Conservation (phyloP, 176 grass and related monocot genomes). For the Ananas comosus region DNA sequence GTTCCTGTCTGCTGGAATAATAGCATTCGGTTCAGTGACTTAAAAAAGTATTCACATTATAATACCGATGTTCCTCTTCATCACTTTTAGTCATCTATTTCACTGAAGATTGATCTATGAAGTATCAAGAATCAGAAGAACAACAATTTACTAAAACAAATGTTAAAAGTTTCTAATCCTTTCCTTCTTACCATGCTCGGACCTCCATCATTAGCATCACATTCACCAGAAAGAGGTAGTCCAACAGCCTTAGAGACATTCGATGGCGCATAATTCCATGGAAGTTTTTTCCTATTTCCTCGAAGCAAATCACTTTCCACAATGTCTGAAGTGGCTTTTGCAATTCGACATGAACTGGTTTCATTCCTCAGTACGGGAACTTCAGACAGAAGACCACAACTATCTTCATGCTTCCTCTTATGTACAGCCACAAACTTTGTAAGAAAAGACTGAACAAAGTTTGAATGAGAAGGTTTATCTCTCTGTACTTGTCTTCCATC, state of each 20-base stretch:
- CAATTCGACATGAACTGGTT: slow-evolving; percentile 31
- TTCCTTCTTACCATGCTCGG: slow-evolving; percentile 38
- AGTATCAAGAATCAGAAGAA: slow-evolving; percentile 4
- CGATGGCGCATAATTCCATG: slow-evolving; percentile 23
- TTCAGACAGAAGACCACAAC: slow-evolving; percentile 62
- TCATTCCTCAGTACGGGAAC: slow-evolving; percentile 60
- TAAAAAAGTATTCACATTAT: not conserved
- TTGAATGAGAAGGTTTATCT: slow-evolving; percentile 32
- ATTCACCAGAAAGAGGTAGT: slow-evolving; percentile 23
- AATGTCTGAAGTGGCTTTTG: slow-evolving; percentile 26
- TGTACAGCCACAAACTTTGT: slow-evolving; percentile 58
- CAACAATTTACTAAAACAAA: slow-evolving; percentile 18
- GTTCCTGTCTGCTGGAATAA: slow-evolving; percentile 33
- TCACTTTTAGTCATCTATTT: no score
- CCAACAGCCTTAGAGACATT: slow-evolving; percentile 16
- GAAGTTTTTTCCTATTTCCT: slow-evolving; percentile 30
- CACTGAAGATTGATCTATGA: no score
- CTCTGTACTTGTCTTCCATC: slow-evolving; percentile 21
- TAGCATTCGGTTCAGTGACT: slow-evolving; percentile 21
- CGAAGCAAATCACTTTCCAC: slow-evolving; percentile 26
- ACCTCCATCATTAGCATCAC: slow-evolving; percentile 21
- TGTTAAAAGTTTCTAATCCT: slow-evolving; percentile 13
- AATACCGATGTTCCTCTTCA: not conserved
- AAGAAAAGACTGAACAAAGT: slow-evolving; percentile 64
- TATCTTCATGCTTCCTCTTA: slow-evolving; percentile 70